Percentiles rank a stretch among this genome's conserved stretches.
phyloP scores from a whole-genome alignment of 345 rosid genomes.

The Eucalyptus pauciflora region DNA sequence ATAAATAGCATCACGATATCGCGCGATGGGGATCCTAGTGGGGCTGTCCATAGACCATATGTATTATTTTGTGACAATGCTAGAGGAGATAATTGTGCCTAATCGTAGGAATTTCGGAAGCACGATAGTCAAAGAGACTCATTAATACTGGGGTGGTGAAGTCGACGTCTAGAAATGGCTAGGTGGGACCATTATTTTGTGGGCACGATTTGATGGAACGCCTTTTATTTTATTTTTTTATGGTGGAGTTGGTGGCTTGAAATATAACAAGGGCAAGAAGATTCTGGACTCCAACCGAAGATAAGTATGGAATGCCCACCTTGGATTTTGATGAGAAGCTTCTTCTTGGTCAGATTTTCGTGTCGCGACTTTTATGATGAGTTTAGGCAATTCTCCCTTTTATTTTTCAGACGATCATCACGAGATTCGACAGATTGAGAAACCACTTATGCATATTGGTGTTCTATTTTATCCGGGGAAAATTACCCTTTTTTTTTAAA shows the following conservation, averaged over 20 bases:
- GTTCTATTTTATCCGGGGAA: neutral
- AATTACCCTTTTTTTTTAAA: neutral
- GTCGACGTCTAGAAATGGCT: neutral
- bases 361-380: neutral
- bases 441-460: neutral
- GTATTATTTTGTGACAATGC: neutral
- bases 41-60: neutral
- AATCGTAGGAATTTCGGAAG: neutral
- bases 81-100: neutral
- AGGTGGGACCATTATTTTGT: neutral
- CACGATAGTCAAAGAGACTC: neutral
- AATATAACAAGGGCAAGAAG: neutral
- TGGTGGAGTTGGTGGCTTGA: neutral
- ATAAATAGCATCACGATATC: neutral
- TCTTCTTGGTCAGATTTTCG: neutral
- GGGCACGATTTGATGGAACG: neutral
- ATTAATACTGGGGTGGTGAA: neutral
- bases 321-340: neutral
- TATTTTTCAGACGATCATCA: neutral
- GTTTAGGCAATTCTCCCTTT: neutral
- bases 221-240: neutral
- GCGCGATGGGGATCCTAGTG: accelerated
- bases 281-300: neutral
- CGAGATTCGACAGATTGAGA: neutral
- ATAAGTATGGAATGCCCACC: neutral